phyloP scores from a whole-genome alignment of 495 filamentous ascomycete genomes.

The Talaromyces borbonicus region DNA sequence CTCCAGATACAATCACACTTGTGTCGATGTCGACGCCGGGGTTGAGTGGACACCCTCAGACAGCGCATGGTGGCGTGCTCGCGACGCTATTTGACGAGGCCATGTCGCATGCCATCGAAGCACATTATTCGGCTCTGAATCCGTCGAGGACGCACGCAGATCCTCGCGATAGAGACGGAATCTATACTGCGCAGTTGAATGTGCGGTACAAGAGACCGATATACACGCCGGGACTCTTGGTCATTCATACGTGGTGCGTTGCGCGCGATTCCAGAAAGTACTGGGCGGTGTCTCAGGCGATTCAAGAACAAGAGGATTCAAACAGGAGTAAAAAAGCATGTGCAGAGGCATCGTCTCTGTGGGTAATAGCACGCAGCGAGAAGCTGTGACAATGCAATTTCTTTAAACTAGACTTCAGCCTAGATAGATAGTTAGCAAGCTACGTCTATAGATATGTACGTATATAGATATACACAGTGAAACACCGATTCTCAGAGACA shows the following conservation, averaged over 20 bases:
- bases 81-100: conserved; percentile 65
- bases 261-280: conserved; percentile 27
- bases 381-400: too few species aligned
- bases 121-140: conserved; percentile 19
- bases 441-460: not conserved
- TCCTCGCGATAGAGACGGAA: conserved; percentile 2
- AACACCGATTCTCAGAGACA: too few species aligned
- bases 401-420: not conserved
- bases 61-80: conserved; percentile 41
- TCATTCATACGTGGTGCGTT: conserved; percentile 25
- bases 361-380: conserved; percentile 11
- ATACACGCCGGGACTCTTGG: conserved; percentile 21
- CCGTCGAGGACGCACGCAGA: conserved; percentile 14
- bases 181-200: conserved; percentile 34
- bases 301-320: conserved; percentile 29
- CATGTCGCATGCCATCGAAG: conserved; percentile 28
- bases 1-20: conserved; percentile 31
- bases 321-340: conserved; percentile 22
- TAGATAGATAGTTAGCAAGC: not conserved
- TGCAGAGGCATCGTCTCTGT: conserved; percentile 35
- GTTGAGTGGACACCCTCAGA: conserved; percentile 28
- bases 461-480: not conserved
- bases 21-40: conserved; percentile 25
- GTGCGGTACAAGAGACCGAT: conserved; percentile 29
- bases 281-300: conserved; percentile 31